Percentiles rank a stretch among this genome's conserved stretches.
These are phyloP conservation scores for Ceratocystis lukuohia DNA, from an alignment of 2,329 filamentous ascomycete genomes.

Conservation along the genomic window DNA sequence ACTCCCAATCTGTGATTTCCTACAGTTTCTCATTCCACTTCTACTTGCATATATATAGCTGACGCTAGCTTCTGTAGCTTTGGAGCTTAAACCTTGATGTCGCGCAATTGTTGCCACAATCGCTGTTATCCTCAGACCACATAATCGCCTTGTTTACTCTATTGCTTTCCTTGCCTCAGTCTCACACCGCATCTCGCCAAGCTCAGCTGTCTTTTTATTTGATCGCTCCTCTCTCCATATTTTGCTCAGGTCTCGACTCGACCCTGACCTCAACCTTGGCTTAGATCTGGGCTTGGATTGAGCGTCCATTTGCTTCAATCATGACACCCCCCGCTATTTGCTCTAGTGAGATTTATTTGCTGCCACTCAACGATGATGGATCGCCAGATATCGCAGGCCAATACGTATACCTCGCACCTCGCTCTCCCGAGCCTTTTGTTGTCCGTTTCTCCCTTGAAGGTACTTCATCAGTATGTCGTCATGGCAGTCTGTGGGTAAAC, in stretches of 20 bases:
- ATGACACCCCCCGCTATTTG: slow-evolving; percentile 51
- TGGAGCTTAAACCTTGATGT: slow-evolving; percentile 4
- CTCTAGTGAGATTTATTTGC: slow-evolving; percentile 65
- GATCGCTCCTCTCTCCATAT: background rate
- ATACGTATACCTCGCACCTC: slow-evolving; percentile 81
- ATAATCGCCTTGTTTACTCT: background rate
- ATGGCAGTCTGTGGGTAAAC: slow-evolving; percentile 95
- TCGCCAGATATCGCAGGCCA: slow-evolving; percentile 77
- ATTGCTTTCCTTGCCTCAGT: background rate
- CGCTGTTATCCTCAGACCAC: background rate
- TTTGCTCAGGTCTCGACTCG: background rate
- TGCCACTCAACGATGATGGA: slow-evolving; percentile 85
- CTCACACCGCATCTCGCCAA: background rate
- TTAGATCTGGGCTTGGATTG: background rate
- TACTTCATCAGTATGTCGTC: slow-evolving; percentile 84
- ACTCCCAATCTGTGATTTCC: background rate
- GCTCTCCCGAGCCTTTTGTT: slow-evolving; percentile 57
- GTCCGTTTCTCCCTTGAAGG: slow-evolving; percentile 87
- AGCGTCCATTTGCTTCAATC: slow-evolving; percentile 23
- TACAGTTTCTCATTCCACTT: too few relatives aligned
- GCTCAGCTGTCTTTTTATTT: background rate
- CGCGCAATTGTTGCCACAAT: slow-evolving; percentile 1
- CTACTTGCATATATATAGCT: too few relatives aligned
- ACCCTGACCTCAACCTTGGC: background rate
- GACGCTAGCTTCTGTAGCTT: background rate